phyloP scores from a whole-genome alignment of 2,329 filamentous ascomycete species.

The Beauveria varroae region DNA sequence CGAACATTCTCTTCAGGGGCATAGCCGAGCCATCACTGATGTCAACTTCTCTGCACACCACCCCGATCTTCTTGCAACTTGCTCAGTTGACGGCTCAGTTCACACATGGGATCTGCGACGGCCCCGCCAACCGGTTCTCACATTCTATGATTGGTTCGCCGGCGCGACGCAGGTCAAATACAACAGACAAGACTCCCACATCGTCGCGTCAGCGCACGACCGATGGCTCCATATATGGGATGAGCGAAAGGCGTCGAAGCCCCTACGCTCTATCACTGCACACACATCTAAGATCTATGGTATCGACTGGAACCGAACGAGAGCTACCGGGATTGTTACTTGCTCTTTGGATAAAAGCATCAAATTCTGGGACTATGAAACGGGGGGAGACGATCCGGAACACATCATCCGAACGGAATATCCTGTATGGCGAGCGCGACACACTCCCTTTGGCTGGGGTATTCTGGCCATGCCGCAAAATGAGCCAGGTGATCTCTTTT shows the following conservation, averaged over 20 bases:
- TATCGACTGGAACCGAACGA: slow-evolving; percentile 83
- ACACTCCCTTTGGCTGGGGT: slow-evolving; percentile 83
- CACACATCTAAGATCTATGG: slow-evolving; percentile 94
- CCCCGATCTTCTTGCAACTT: slow-evolving; percentile 81
- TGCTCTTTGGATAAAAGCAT: slow-evolving; percentile 89
- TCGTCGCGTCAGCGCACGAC: slow-evolving; percentile 87
- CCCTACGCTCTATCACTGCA: slow-evolving; percentile 76
- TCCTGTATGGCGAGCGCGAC: slow-evolving; percentile 83
- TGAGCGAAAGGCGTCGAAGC: slow-evolving; percentile 67
- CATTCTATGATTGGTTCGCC: slow-evolving; percentile 88
- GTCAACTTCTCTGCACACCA: slow-evolving; percentile 95
- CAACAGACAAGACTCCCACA: slow-evolving; percentile 78
- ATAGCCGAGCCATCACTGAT: slow-evolving; percentile 81
- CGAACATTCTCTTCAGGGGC: slow-evolving; percentile 80
- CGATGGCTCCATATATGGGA: slow-evolving; percentile 87
- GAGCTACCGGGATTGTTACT: slow-evolving; percentile 65
- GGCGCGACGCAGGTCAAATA: slow-evolving; percentile 94
- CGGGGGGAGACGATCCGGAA: slow-evolving; percentile 57
- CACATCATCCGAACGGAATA: slow-evolving; percentile 75
- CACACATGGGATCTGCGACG: slow-evolving; percentile 84
- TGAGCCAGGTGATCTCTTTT: slow-evolving; percentile 73
- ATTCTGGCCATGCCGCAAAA: slow-evolving; percentile 88
- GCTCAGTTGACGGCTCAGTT: slow-evolving; percentile 86
- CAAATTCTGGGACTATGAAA: slow-evolving; percentile 80
- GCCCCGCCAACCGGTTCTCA: slow-evolving; percentile 64